Base-by-base conservation (phyloP, 169 alveolate species). In the Cryptosporidium canis region DNA sequence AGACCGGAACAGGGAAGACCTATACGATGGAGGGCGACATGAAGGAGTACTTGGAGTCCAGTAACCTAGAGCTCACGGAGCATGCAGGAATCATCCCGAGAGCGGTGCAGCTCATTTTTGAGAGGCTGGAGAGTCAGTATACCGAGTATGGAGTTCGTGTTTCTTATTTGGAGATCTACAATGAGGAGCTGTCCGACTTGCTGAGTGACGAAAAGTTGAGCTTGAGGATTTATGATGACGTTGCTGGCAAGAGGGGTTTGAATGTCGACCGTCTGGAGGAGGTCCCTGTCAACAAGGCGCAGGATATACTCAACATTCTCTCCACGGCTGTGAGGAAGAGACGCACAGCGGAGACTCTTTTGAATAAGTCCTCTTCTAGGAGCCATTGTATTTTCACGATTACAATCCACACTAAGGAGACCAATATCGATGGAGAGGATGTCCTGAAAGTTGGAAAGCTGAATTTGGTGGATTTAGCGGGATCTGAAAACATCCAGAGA, bases 401-500 rank as follows among this genome's bases (percentile, higher is more conserved):
- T 8, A 95, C 96, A 29, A 91, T 96, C 33, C 96, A 94, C 47
- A 94, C 96, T 27, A 91, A 94, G 66, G 96, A 95, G 68, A 92
- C 94, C 6, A 93, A 92, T 63, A 90, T 71, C 37, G 95, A 93
- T 64, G 98, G 97, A 9, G 94, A 93, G 83, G 94, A 95, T 70
- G 95, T 94, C 39, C 92, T 95, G n/a, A 85, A 83, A 61, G 92
- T 92, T 51, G 98, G 98, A 2, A 95, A 93, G 61, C 85, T 97
- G 33, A 95, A 95, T 90, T 77, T 97, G 90, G 99, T 97, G 2
- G 99, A 97, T 93, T 92, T 97, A 44, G 99, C 99, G 4, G 99
- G 99, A 16, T 95, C 98, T 83, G 99, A 97, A 83, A 92, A 97
- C 21, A 90, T 92, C 33, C 90, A 83, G 70, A 93, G 93, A 61